These are phyloP conservation scores for Cryptococcus floricola DNA, from an alignment of 1,284 basidiomycete genomes.

Conservation along the genomic window DNA sequence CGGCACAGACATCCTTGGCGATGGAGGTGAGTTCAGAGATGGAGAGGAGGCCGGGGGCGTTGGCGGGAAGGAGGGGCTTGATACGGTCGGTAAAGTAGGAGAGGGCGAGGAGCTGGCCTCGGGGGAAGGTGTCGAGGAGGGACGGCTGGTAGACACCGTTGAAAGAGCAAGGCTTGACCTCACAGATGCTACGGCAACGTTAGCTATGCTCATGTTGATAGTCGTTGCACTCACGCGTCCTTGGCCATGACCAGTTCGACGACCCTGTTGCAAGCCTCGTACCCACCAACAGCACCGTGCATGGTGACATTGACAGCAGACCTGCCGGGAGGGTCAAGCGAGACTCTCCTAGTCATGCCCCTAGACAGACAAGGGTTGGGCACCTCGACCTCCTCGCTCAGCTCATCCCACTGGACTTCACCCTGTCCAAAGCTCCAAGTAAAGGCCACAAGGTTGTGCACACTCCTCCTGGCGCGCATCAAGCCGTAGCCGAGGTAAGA, in stretches of 20 bases:
- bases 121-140: conserved; percentile 80
- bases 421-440: conserved; percentile 58
- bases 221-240: conserved; percentile 66
- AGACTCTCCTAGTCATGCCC: conserved; percentile 63
- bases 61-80: conserved; percentile 64
- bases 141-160: conserved; percentile 96
- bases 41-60: conserved; percentile 49
- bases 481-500: conserved; percentile 95
- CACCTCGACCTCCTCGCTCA: conserved; percentile 49
- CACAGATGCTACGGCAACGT: conserved; percentile 62
- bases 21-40: conserved; percentile 63
- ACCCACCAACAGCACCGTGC: conserved; percentile 74
- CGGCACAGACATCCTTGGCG: conserved; percentile 68
- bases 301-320: conserved; percentile 66
- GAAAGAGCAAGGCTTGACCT: conserved; percentile 89
- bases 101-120: conserved; percentile 73
- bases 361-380: conserved; percentile 77
- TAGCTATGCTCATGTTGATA: conserved; percentile 3
- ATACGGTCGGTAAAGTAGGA: conserved; percentile 98
- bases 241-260: conserved; percentile 93
- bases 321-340: conserved; percentile 62
- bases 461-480: conserved; percentile 79
- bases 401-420: conserved; percentile 50
- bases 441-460: conserved; percentile 87
- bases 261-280: conserved; percentile 78